A percentile compares a stretch with the other conserved stretches of the same genome.
phyloP scores from a whole-genome alignment of 345 rosid genomes.

The Mallotus nudiflorus region DNA sequence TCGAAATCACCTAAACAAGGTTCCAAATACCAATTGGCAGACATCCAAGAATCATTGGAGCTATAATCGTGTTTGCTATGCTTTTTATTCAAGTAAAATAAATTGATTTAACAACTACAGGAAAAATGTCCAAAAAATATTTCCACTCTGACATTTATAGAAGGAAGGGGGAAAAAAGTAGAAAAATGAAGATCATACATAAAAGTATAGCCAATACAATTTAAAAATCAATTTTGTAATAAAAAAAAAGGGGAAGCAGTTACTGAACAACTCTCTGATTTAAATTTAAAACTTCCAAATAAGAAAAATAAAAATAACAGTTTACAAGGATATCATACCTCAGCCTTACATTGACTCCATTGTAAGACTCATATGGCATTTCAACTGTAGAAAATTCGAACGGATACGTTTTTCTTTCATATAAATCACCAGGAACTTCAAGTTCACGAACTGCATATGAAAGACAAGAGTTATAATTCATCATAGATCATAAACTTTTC shows the following conservation, averaged over 20 bases:
- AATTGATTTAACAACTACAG: too few species aligned
- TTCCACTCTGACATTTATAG: background rate
- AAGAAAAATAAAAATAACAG: background rate
- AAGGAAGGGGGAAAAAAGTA: background rate
- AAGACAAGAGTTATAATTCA: constrained; percentile 6
- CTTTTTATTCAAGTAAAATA: too few species aligned
- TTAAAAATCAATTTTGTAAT: background rate
- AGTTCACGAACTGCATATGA: constrained; percentile 46
- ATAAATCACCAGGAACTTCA: constrained; percentile 50
- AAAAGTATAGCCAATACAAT: background rate
- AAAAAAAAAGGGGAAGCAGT: background rate
- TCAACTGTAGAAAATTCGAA: constrained; percentile 61
- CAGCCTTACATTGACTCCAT: constrained; percentile 57
- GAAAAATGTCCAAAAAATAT: too few species aligned
- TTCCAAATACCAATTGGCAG: too few species aligned
- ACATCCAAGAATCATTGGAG: too few species aligned
- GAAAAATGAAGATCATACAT: background rate
- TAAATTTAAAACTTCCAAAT: background rate
- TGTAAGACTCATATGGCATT: constrained; percentile 60
- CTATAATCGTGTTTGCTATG: too few species aligned
- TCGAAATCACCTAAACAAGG: too few species aligned
- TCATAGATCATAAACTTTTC: background rate
- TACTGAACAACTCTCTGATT: background rate
- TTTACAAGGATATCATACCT: constrained; percentile 34
- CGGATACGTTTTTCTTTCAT: constrained; percentile 50